A percentile compares a stretch with the other conserved stretches of the same genome.
These are phyloP conservation scores for Fusarium nygamai DNA, from an alignment of 2,329 filamentous ascomycete genomes.

Conservation along the genomic window DNA sequence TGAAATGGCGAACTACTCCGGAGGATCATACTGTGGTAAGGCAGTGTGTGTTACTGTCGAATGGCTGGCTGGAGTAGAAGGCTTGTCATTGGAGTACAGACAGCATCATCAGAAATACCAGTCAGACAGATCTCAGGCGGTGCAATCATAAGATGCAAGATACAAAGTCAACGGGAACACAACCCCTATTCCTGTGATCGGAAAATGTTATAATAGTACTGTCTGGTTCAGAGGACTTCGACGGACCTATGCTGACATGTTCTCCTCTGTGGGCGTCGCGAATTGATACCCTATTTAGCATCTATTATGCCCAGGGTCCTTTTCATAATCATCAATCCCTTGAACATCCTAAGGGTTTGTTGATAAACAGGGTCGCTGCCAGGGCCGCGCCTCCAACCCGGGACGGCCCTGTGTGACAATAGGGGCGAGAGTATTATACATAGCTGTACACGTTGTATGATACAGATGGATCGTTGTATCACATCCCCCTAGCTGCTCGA, in stretches of 20 bases:
- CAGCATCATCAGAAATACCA: constrained; percentile 17
- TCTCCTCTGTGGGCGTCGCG: constrained; percentile 3
- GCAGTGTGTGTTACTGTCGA: constrained; percentile 4
- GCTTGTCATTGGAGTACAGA: constrained; percentile 1
- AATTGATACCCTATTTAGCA: constrained; percentile 30
- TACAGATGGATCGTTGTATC: constrained; percentile 29
- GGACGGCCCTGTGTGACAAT: constrained; percentile 29
- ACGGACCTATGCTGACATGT: constrained; percentile 4
- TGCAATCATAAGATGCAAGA: constrained; percentile 41
- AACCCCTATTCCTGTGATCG: constrained; percentile 21
- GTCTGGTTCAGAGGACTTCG: neutral
- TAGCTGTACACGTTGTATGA: constrained; percentile 28
- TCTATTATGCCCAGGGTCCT: neutral
- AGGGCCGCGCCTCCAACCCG: constrained; percentile 30
- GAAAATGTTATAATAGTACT: neutral
- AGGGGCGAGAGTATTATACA: constrained; percentile 9
- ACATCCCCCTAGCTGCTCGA: constrained; percentile 30
- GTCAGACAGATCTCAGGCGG: constrained; percentile 41
- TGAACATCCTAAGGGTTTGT: constrained; percentile 7
- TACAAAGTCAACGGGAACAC: constrained; percentile 37
- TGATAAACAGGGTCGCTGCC: constrained; percentile 32
- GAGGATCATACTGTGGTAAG: neutral
- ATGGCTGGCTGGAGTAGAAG: neutral
- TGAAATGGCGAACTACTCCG: constrained; percentile 20
- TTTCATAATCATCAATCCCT: neutral